phyloP scores from a whole-genome alignment of 148 eudicot genomes.

The Tetragonia tetragonoides region DNA sequence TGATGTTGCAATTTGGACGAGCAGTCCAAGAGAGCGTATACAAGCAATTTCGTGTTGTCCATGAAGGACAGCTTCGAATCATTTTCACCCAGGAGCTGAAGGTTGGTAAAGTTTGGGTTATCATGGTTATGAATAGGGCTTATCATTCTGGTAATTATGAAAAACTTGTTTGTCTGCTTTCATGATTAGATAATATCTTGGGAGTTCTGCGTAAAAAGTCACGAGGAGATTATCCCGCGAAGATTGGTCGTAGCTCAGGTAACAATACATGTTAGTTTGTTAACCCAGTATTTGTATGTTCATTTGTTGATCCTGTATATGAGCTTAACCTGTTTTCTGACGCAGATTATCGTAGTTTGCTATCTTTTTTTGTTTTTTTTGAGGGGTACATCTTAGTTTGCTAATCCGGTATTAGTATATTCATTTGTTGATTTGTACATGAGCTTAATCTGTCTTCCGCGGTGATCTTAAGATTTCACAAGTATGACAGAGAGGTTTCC shows the following conservation, averaged over 20 bases:
- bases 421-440: not conserved
- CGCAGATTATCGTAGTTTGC: too few relatives aligned
- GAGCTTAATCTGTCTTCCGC: not conserved
- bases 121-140: not conserved
- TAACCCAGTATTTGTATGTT: not conserved
- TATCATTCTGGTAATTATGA: slow-evolving; percentile 1
- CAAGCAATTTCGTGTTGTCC: slow-evolving; percentile 52
- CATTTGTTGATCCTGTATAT: not conserved
- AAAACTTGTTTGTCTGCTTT: not conserved
- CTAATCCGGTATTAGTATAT: not conserved
- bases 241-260: slow-evolving; percentile 60
- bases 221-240: slow-evolving; percentile 52
- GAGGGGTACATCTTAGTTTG: not conserved
- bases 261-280: not conserved
- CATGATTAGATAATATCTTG: slow-evolving; percentile 54
- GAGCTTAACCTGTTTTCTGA: not conserved
- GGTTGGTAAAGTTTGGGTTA: slow-evolving; percentile 34
- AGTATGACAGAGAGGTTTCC: not conserved
- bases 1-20: slow-evolving; percentile 44
- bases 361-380: too few relatives aligned
- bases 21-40: slow-evolving; percentile 59
- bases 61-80: slow-evolving; percentile 63
- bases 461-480: not conserved
- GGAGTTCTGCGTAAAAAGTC: slow-evolving; percentile 59
- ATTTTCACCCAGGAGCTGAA: slow-evolving; percentile 49